Conservation (phyloP, 1,139 yeast species). For the Schizosaccharomyces versatilis region DNA sequence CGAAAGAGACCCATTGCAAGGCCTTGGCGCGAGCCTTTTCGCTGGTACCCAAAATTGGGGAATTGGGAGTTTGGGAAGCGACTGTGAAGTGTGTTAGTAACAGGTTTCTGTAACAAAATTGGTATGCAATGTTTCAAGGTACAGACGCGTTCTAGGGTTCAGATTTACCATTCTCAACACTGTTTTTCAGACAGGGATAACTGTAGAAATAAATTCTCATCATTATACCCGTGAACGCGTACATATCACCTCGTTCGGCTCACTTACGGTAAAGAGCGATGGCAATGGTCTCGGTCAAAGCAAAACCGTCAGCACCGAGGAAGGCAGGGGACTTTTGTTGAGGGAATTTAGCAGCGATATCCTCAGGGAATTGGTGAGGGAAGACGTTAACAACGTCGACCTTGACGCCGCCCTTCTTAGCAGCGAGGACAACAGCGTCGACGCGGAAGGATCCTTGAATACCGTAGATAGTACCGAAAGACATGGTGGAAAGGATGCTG, state of each 20-base stretch:
- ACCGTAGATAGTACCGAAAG: constrained; percentile 3
- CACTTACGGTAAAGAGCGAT: constrained; percentile 27
- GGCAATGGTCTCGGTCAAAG: constrained; percentile 61
- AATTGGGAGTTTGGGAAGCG: constrained; percentile 16
- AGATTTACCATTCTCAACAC: constrained; percentile 48
- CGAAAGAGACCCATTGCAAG: constrained; percentile 62
- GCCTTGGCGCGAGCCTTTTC: constrained; percentile 47
- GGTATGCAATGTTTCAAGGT: constrained; percentile 3
- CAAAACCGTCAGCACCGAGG: constrained; percentile 57
- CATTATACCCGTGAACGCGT: neutral
- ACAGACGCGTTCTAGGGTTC: constrained; percentile 16
- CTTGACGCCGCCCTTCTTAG: constrained; percentile 28
- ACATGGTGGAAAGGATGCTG: constrained; percentile 1
- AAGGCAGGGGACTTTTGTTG: constrained; percentile 36
- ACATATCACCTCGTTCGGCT: neutral
- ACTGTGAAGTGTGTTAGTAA: constrained; percentile 14
- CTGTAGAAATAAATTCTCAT: constrained; percentile 29
- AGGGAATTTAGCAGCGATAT: constrained; percentile 38
- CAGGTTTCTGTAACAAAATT: constrained; percentile 13
- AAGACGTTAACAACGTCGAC: constrained; percentile 48
- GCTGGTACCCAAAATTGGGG: constrained; percentile 38
- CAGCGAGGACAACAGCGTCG: neutral
- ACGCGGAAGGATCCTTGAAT: neutral
- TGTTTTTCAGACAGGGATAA: constrained; percentile 76
- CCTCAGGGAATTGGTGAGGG: constrained; percentile 27